These are phyloP conservation scores for Populus hybrid DNA, from an alignment of 441 rosid species.

Conservation along the genomic window DNA sequence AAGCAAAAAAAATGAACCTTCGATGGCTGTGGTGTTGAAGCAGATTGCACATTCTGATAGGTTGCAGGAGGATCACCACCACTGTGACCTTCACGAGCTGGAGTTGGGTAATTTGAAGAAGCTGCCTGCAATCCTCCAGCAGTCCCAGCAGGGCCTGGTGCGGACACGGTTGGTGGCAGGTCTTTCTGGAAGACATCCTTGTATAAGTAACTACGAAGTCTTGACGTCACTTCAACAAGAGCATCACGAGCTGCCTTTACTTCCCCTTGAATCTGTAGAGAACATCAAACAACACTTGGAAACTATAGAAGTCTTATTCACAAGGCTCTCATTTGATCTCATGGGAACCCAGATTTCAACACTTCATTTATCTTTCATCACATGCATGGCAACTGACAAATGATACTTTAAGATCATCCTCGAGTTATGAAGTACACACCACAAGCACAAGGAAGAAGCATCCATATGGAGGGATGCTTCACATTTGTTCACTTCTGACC, in stretches of 20 bases:
- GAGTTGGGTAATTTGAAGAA: slow-evolving; percentile 47
- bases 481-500: not conserved
- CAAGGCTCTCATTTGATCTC: slow-evolving; percentile 10
- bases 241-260: slow-evolving; percentile 86
- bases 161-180: slow-evolving; percentile 44
- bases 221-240: slow-evolving; percentile 82
- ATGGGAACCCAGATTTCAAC: slow-evolving; percentile 4
- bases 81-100: slow-evolving; percentile 47
- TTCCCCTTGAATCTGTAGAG: slow-evolving; percentile 81
- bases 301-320: slow-evolving; percentile 7
- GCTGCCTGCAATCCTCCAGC: slow-evolving; percentile 49
- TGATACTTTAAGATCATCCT: slow-evolving; percentile 1
- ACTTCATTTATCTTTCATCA: slow-evolving; percentile 2
- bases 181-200: slow-evolving; percentile 67
- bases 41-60: slow-evolving; percentile 41
- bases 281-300: slow-evolving; percentile 22
- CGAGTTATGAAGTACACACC: not conserved
- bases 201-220: slow-evolving; percentile 63
- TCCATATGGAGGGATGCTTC: not conserved
- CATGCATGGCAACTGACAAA: slow-evolving; percentile 12
- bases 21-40: slow-evolving; percentile 29
- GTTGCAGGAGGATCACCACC: slow-evolving; percentile 30
- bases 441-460: not conserved
- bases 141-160: slow-evolving; percentile 41
- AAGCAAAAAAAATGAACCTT: slow-evolving; percentile 43